phyloP scores from a whole-genome alignment of 306 rosid genomes.

The Parietaria judaica region DNA sequence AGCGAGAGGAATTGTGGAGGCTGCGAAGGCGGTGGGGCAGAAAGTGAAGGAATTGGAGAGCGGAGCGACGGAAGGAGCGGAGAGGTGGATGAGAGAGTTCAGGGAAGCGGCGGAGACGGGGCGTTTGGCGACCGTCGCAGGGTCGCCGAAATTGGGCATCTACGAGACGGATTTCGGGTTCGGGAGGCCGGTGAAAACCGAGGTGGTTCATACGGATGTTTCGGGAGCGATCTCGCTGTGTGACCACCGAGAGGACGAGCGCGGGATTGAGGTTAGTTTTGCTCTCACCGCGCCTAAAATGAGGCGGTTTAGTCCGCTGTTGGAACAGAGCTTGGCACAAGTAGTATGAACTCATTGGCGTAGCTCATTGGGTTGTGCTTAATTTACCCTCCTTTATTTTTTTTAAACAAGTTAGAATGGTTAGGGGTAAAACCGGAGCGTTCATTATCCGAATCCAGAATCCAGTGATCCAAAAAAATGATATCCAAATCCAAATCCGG shows the following conservation, averaged over 20 bases:
- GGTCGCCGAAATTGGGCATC: constrained; percentile 31
- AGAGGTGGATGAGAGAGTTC: constrained; percentile 18
- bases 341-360: no score
- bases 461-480: no score
- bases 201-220: constrained; percentile 21
- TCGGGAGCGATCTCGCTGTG: constrained; percentile 22
- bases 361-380: no score
- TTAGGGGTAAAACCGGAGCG: no score
- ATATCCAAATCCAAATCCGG: no score
- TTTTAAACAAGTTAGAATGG: no score
- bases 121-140: constrained; percentile 9
- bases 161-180: constrained; percentile 47
- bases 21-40: constrained; percentile 19
- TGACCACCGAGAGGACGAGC: constrained; percentile 18
- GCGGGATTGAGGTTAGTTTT: constrained; percentile 32
- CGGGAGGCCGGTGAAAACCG: constrained; percentile 42
- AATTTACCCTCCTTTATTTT: no score
- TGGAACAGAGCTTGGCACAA: background rate
- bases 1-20: constrained; percentile 24
- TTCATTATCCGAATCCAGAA: no score
- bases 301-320: constrained; percentile 18
- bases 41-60: constrained; percentile 20
- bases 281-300: constrained; percentile 16
- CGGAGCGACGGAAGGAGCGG: constrained; percentile 20
- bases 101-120: background rate